phyloP scores from a whole-genome alignment of 306 rosid genomes.

The Trifolium pratense region DNA sequence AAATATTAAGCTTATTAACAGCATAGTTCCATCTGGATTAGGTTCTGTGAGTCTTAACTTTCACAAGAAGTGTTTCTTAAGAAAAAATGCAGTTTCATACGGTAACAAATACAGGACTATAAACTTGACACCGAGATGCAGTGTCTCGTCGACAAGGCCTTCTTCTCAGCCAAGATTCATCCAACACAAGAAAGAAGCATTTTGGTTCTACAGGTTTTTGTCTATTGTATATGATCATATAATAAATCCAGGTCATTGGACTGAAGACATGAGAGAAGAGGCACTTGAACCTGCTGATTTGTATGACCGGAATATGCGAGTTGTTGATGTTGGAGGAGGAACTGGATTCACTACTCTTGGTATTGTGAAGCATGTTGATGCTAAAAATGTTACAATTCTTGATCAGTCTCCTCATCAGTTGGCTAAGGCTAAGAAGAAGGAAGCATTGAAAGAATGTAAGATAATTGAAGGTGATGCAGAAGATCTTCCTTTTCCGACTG shows the following conservation, averaged over 20 bases:
- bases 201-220: slow-evolving; percentile 83
- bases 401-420: slow-evolving; percentile 89
- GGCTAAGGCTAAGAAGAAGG: slow-evolving; percentile 81
- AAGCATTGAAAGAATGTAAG: slow-evolving; percentile 80
- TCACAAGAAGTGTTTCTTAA: slow-evolving; percentile 41
- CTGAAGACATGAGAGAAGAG: slow-evolving; percentile 91
- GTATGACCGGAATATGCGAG: slow-evolving; percentile 60
- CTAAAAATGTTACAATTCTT: slow-evolving; percentile 81
- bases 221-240: slow-evolving; percentile 79
- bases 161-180: slow-evolving; percentile 82
- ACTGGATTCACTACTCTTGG: slow-evolving; percentile 89
- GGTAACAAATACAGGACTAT: slow-evolving; percentile 36
- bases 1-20: slow-evolving; percentile 54
- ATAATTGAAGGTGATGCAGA: slow-evolving; percentile 85
- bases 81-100: slow-evolving; percentile 36
- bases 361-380: slow-evolving; percentile 85
- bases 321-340: slow-evolving; percentile 90
- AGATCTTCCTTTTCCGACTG: slow-evolving; percentile 83
- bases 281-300: slow-evolving; percentile 86
- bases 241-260: slow-evolving; percentile 90
- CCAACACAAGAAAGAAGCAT: slow-evolving; percentile 83
- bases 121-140: slow-evolving; percentile 33
- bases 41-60: slow-evolving; percentile 53
- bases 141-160: slow-evolving; percentile 63
- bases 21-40: slow-evolving; percentile 50